Evolutionary conservation across 345 rosid species (phyloP).

Genomic region (Cochlearia excelsa): DNA sequence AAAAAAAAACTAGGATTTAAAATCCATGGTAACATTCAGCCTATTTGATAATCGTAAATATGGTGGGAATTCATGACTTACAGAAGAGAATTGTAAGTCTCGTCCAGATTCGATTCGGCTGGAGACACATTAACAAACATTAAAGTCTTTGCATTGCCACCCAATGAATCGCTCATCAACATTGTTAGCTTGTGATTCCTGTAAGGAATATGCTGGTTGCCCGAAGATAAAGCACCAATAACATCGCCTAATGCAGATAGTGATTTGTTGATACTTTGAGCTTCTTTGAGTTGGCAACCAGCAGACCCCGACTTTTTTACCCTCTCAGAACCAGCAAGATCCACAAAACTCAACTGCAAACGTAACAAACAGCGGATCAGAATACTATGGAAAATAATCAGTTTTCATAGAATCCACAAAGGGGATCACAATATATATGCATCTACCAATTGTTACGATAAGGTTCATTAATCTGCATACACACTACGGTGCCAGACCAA

Average conservation of each 20-base stretch:
- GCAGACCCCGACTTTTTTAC: constrained; percentile 92
- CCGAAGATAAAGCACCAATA: constrained; percentile 82
- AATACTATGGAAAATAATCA: constrained; percentile 2
- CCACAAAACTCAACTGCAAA: constrained; percentile 91
- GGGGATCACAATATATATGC: too few relatives aligned
- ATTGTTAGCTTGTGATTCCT: constrained; percentile 92
- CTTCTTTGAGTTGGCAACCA: constrained; percentile 88
- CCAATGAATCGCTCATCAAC: constrained; percentile 97
- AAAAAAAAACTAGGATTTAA: not conserved
- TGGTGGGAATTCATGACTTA: constrained; percentile 36
- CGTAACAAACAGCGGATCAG: constrained; percentile 5
- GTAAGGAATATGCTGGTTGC: constrained; percentile 85
- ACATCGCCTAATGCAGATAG: constrained; percentile 97
- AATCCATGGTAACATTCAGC: not conserved
- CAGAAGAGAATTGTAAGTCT: constrained; percentile 80
- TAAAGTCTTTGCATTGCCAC: constrained; percentile 95
- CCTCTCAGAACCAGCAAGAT: constrained; percentile 97
- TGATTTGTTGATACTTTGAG: constrained; percentile 94
- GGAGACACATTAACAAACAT: constrained; percentile 96
- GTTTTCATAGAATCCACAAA: not conserved
- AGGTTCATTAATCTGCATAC: constrained; percentile 2
- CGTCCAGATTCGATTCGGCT: constrained; percentile 86
- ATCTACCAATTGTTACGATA: too few relatives aligned
- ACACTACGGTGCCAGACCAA: constrained; percentile 11
- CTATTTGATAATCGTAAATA: not conserved